Evolutionary conservation across 192 early-diverging fungal genomes (phyloP), one percentile per base, ranked within the genome.

Genomic region (Backusella liffmaniae): DNA sequence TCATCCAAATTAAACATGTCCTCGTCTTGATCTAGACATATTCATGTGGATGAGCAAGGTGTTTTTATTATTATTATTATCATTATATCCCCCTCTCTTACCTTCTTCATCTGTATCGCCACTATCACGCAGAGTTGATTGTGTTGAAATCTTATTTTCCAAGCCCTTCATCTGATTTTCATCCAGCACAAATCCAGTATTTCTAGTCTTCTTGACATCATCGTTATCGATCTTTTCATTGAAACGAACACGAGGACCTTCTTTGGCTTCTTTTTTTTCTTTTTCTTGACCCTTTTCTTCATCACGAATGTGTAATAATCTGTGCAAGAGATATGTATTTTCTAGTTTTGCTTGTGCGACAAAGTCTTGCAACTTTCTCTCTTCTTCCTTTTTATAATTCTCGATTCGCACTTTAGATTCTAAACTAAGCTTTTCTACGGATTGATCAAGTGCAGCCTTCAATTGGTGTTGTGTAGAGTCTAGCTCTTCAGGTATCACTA

Each of bases 1-100:
- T 75, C 74, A 67, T 75, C 74, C 37, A 75, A 42, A 35, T 75
- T 21, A 34, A 75, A 75, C 74, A 75, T 66, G 23, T 66, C 74
- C 12, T 76, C 67, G 5, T 76, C 49, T 37, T 51, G 16, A 21
- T 59, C 51, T 73, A 37, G 3, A 0, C 32, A 32, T 32, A 32
- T 32, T 32, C 32, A 3, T 32, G 32, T 32, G 32, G 2, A 1
- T 32, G 32, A 32, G 32, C 32, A 32, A 32, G 2, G 32, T 32
- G 32, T 32, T 32, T 32, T 32, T 32, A 30, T 30, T 30, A 30
- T 30, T 30, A 30, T 30, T 30, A 32, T 32, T n/a, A n/a, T n/a
- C n/a, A n/a, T n/a, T n/a, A 32, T 32, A 70, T 26, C 21, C 18
- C 44, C n/a, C 15, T 7, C 26, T 70, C 12, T 72, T 12, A n/a